Evolutionary conservation across 345 rosid species (phyloP).

Genomic region (Salix arbutifolia): DNA sequence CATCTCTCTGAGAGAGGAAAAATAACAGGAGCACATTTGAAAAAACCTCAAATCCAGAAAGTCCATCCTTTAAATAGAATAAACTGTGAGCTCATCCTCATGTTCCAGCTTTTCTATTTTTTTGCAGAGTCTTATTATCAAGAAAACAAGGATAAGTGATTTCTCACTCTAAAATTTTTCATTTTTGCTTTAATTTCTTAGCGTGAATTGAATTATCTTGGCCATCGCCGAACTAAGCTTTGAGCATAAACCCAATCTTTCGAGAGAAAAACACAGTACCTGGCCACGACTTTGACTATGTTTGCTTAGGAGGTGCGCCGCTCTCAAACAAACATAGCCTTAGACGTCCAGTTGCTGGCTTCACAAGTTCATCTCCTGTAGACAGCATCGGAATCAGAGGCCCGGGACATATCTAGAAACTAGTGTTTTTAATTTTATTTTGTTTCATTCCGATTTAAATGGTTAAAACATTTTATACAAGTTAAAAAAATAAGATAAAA

Average conservation of each 20-base stretch:
- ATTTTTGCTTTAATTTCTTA: neutral
- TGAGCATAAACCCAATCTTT: neutral
- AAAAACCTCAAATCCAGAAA: neutral
- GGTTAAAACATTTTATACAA: too few species aligned
- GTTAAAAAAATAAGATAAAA: too few species aligned
- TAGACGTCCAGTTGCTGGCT: conserved; percentile 51
- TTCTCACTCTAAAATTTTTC: neutral
- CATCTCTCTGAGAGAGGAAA: neutral
- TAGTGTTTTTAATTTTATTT: too few species aligned
- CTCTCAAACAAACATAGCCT: too few species aligned
- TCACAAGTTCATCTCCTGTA: conserved; percentile 93
- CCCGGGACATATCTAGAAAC: conserved; percentile 76
- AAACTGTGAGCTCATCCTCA: neutral
- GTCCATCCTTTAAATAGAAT: neutral
- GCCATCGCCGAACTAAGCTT: neutral
- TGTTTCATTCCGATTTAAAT: too few species aligned
- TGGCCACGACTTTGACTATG: conserved; percentile 50
- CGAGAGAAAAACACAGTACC: conserved; percentile 39
- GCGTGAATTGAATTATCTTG: neutral
- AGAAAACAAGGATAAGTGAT: neutral
- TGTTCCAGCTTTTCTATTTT: neutral
- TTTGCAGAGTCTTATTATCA: neutral
- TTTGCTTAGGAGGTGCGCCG: too few species aligned
- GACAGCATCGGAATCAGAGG: conserved; percentile 90
- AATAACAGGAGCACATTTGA: neutral